Evolutionary conservation across 164 flowering plant species (phyloP).

Genomic region (Dillenia turbinata): DNA sequence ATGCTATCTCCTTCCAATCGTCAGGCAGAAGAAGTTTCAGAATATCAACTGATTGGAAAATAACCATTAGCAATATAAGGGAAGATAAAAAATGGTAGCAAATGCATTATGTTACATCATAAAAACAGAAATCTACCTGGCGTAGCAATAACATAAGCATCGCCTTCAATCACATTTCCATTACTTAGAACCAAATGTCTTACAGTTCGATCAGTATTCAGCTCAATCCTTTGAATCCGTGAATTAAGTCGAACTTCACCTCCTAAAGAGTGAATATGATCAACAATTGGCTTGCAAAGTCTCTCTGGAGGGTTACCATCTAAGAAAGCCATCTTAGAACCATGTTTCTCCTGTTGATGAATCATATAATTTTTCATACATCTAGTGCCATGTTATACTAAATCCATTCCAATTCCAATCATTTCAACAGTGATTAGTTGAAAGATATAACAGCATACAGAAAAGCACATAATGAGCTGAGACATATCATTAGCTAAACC

Average conservation of each 20-base stretch:
- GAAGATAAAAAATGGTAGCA: background rate
- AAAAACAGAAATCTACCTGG: conserved; percentile 50
- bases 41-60: conserved; percentile 67
- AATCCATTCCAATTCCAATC: background rate
- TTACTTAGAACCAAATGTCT: conserved; percentile 56
- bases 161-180: conserved; percentile 68
- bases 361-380: conserved; percentile 3
- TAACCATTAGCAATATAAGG: conserved; percentile 9
- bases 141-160: conserved; percentile 88
- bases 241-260: conserved; percentile 86
- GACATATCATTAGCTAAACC: too few species aligned
- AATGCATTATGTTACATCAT: background rate
- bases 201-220: conserved; percentile 76
- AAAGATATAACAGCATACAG: background rate
- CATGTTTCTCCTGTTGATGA: conserved; percentile 80
- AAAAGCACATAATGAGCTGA: background rate
- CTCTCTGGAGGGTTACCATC: conserved; percentile 99
- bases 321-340: conserved; percentile 98
- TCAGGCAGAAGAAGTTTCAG: conserved; percentile 89
- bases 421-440: too few species aligned
- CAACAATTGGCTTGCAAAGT: conserved; percentile 86
- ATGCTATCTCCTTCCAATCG: conserved; percentile 75
- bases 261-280: conserved; percentile 76
- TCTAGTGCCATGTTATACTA: background rate
- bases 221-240: conserved; percentile 71